Percentiles rank a stretch among this genome's conserved stretches.
These are phyloP conservation scores for Paramecium pentaurelia DNA, from an alignment of 73 alveolate genomes.

Conservation along the genomic window DNA sequence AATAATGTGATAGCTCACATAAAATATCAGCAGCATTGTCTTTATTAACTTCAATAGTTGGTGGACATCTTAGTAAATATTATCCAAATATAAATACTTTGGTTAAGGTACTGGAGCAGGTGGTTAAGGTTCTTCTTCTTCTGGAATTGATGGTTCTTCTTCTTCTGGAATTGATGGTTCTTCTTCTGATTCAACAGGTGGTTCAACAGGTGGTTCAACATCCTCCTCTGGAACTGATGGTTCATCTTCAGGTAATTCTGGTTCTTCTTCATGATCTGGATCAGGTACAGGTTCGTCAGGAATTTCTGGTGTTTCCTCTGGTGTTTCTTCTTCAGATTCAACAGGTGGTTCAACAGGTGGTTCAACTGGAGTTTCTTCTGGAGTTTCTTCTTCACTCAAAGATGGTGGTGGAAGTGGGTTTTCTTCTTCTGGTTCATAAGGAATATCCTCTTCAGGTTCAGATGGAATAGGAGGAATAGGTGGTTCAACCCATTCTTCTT, in stretches of 20 bases:
- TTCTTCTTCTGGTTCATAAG: background rate
- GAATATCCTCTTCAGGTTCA: slow-evolving; percentile 3
- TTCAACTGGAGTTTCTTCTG: slow-evolving; percentile 23
- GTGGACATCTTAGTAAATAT: background rate
- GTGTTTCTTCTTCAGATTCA: background rate
- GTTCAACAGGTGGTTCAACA: background rate
- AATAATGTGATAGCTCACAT: slow-evolving; percentile 29
- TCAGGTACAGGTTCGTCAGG: slow-evolving; percentile 5
- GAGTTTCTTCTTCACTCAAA: background rate
- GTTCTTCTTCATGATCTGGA: slow-evolving; percentile 22
- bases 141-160: background rate
- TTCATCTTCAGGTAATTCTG: background rate
- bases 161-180: background rate
- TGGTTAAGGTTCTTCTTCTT: background rate
- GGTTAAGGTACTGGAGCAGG: slow-evolving; percentile 27
- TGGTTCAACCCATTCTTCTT: background rate
- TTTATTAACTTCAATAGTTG: background rate
- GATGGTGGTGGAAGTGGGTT: background rate
- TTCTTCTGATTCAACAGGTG: background rate
- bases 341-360: slow-evolving; percentile 28
- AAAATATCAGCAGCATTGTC: slow-evolving; percentile 44
- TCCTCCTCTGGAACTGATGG: background rate
- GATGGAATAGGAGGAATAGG: background rate
- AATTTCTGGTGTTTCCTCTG: background rate
- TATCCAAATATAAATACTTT: background rate